Evolutionary conservation across 2,329 filamentous ascomycete genomes (phyloP), one percentile per base, ranked within the genome.

Genomic region (Cytospora mali): DNA sequence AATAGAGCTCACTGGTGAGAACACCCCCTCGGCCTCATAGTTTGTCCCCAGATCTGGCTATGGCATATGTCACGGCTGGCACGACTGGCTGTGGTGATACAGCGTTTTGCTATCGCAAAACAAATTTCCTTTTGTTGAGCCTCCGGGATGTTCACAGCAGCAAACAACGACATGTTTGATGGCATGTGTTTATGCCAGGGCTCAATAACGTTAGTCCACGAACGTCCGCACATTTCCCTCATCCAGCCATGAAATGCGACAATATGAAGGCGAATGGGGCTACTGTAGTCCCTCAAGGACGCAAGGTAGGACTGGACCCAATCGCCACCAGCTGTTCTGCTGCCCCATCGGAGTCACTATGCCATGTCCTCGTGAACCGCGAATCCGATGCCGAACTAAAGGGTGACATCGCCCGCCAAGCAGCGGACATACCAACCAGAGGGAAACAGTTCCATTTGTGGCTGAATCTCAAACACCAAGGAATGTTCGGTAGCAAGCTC

Each of bases 171-270:
- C 23, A 23, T 23, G 42, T 4, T 46, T 21, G 42, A 46, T 42
- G 39, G 18, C 27, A 58, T 62, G 49, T 58, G 55, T 62, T 58
- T 14, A 46, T 54, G 62, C 59, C 42, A 62, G 55, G 58, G 25
- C 23, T 35, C 27, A 42, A 52, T 23, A 42, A 33, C 29, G 59
- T 58, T 55, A 49, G 33, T 27, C 39, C 28, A 28, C 18, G 14
- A 42, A 33, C 51, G 58, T 48, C 28, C 42, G 23, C 23, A n/a
- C 35, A n/a, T 1, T n/a, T 6, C 6, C 35, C 35, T 9, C 35
- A n/a, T n/a, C 18, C 35, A 42, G 16, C 35, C 6, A 6, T n/a
- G 35, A 9, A n/a, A 7, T 3, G 16, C n/a, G 18, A 42, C 9
- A n/a, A 23, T 7, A 46, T 10, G n/a, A 10, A 23, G 3, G 7